A percentile compares a stretch with the other conserved stretches of the same genome.
Conservation (phyloP, 225 moss, liverwort and hornwort species). For the Marchantia paleacea region DNA sequence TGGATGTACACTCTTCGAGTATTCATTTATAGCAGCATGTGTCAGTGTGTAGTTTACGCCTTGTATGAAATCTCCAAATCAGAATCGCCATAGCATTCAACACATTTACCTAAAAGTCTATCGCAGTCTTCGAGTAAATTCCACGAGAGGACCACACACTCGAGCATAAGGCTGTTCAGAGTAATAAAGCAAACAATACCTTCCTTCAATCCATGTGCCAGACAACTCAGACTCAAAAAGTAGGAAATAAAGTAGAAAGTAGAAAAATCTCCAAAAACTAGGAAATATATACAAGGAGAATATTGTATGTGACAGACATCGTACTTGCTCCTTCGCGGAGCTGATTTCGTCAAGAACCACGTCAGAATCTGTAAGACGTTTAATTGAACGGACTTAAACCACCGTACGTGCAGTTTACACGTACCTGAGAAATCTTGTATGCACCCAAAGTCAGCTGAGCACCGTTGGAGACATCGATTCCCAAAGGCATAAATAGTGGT, state of each 20-base stretch:
- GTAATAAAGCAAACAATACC: neutral
- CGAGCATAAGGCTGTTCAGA: neutral
- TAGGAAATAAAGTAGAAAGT: too few relatives aligned
- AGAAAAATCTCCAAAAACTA: neutral
- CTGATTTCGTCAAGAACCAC: too few relatives aligned
- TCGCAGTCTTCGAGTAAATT: too few relatives aligned
- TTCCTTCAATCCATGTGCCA: neutral
- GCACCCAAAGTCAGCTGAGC: neutral
- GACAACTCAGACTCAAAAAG: too few relatives aligned
- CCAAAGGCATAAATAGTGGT: neutral
- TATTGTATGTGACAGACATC: too few relatives aligned
- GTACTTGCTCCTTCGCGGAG: too few relatives aligned
- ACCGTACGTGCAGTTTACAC: too few relatives aligned
- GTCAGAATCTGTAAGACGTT: too few relatives aligned
- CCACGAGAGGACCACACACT: neutral
- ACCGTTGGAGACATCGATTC: neutral
- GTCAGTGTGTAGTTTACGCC: conserved; percentile 5
- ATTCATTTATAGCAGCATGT: neutral
- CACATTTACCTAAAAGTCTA: too few relatives aligned
- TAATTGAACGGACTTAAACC: too few relatives aligned
- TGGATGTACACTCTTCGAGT: conserved; percentile 13
- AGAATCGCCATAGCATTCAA: too few relatives aligned
- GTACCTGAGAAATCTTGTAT: conserved; percentile 5
- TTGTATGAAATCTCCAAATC: conserved; percentile 16
- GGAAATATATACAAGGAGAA: too few relatives aligned